Percentiles rank a stretch among this genome's conserved stretches.
These are phyloP conservation scores for Porphyrellus cyaneotinctus DNA, from an alignment of 768 basidiomycete genomes.

Conservation along the genomic window DNA sequence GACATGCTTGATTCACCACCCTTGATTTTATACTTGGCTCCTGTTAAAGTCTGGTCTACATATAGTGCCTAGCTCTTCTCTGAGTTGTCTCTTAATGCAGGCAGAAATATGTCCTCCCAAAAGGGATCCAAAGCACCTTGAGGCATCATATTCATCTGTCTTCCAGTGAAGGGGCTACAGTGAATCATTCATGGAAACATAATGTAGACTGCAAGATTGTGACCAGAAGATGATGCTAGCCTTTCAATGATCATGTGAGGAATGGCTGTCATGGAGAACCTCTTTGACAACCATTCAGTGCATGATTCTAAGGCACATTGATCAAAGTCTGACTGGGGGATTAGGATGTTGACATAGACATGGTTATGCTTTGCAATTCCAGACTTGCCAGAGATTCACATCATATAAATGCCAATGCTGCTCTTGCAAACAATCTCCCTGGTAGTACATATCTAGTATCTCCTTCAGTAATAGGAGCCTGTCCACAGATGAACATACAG, in stretches of 20 bases:
- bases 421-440: no score
- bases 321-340: constrained; percentile 7
- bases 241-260: no score
- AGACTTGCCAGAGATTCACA: not conserved
- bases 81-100: not conserved
- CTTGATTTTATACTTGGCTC: constrained; percentile 2
- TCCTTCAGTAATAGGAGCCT: not conserved
- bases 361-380: no score
- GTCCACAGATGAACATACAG: not conserved
- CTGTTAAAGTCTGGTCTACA: not conserved
- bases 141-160: not conserved
- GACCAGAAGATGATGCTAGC: no score
- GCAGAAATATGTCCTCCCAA: constrained; percentile 4
- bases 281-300: no score
- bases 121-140: constrained; percentile 5
- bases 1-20: not conserved
- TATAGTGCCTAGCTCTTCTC: not conserved
- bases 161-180: not conserved
- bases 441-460: not conserved
- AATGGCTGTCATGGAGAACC: no score
- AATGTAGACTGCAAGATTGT: constrained; percentile 3
- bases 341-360: no score
- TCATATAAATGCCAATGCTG: not conserved
- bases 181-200: constrained; percentile 14
- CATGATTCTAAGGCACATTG: not conserved